Base-by-base conservation (phyloP, 108 stramenopile species). In the Cyclotella baltica region DNA sequence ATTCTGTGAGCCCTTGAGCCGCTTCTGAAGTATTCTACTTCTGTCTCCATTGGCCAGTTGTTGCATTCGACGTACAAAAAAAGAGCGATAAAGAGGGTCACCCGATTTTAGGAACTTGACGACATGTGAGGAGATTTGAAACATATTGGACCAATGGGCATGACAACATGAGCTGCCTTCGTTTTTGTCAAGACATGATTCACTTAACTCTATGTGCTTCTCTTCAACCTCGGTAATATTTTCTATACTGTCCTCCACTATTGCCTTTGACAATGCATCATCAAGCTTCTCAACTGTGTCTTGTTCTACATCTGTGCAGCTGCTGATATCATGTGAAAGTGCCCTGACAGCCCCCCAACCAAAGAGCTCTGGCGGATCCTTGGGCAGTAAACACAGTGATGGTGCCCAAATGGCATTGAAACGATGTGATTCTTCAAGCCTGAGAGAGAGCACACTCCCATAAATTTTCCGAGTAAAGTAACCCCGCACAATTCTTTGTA, bases 41-140 rank as follows among this genome's bases (percentile, higher is more conserved):
- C 84, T 75, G 48, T 89, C 86, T 16, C 88, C 88, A 3, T 36
- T 34, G 0, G 78, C 76, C 2, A 89, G 56, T 58, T 87, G 84
- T 19, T 75, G 43, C 53, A 87, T 83, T 0, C 86, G 71, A 13
- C 68, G 53, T 0, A 78, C 63, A 52, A 89, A 89, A 35, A 89
- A 64, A 11, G 35, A 77, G 10, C 83, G 50, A 47, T 81, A 87
- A 28, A 75, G 78, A 37, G 61, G 23, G 58, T 86, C 88, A 13
- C 67, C 75, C 10, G 43, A 50, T 18, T 73, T 38, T 20, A 88
- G 48, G 75, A 85, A 88, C 65, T 86, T 86, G 19, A 86, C 51
- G n/a, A 88, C 85, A 30, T 84, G 66, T 16, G 46, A 52, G 19
- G 72, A 47, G 23, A 73, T 30, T n/a, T 67, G 47, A 23, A 73